phyloP scores from a whole-genome alignment of 2,329 filamentous ascomycete genomes.

The Fusarium sp. region DNA sequence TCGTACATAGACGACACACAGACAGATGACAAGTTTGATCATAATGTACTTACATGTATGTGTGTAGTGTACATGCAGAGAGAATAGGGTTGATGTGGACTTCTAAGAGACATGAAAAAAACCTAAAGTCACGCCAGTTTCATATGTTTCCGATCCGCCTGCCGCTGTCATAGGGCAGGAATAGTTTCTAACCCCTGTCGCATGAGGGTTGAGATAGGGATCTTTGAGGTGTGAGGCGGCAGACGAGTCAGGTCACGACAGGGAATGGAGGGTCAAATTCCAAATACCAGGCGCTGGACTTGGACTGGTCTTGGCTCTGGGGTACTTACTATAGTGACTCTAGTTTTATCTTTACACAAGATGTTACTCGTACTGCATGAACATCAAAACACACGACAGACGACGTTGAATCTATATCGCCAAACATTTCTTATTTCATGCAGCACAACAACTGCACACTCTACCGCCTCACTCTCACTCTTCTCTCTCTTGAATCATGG shows the following conservation, averaged over 20 bases:
- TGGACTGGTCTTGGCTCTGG: constrained; percentile 3
- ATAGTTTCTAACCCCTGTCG: constrained; percentile 9
- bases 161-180: constrained; percentile 33
- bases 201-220: constrained; percentile 21
- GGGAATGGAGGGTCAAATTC: constrained; percentile 24
- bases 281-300: constrained; percentile 11
- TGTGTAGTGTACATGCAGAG: background rate
- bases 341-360: constrained; percentile 1
- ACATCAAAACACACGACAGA: constrained; percentile 2
- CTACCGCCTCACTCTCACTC: background rate
- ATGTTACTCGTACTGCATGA: constrained; percentile 18
- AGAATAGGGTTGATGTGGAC: background rate
- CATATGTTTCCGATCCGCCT: constrained; percentile 5
- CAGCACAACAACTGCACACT: background rate
- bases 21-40: background rate
- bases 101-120: constrained; percentile 18
- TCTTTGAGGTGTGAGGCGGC: constrained; percentile 20
- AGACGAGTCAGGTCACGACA: constrained; percentile 27
- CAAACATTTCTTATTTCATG: background rate
- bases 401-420: background rate
- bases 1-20: constrained; percentile 5
- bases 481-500: background rate
- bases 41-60: background rate
- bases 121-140: constrained; percentile 39
- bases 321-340: background rate